phyloP scores from a whole-genome alignment of 2,329 filamentous ascomycete species.

The Metarhizium guizhouense region DNA sequence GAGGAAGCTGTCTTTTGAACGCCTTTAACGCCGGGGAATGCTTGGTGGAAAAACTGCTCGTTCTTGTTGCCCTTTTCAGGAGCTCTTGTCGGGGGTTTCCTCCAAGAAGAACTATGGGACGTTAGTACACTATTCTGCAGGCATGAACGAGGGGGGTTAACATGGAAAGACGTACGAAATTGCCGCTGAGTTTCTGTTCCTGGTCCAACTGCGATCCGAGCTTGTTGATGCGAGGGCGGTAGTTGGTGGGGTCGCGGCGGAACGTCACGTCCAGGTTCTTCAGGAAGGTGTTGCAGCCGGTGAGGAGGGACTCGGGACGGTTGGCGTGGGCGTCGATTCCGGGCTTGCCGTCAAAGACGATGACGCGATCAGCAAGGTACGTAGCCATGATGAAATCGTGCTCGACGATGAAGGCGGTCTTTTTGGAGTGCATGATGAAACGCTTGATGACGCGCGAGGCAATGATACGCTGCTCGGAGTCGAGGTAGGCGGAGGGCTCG shows the following conservation, averaged over 20 bases:
- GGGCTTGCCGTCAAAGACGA: slow-evolving; percentile 94
- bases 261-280: slow-evolving; percentile 97
- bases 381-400: slow-evolving; percentile 98
- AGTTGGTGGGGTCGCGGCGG: slow-evolving; percentile 94
- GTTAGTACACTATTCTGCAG: slow-evolving; percentile 10
- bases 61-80: slow-evolving; percentile 46
- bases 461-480: slow-evolving; percentile 98
- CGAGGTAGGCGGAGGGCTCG: slow-evolving; percentile 93
- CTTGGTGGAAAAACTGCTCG: slow-evolving; percentile 18
- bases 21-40: slow-evolving; percentile 37
- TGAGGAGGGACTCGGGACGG: slow-evolving; percentile 81
- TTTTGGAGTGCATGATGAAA: slow-evolving; percentile 99
- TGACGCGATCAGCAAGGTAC: slow-evolving; percentile 79
- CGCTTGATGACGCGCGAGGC: slow-evolving; percentile 97
- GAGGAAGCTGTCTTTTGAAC: slow-evolving; percentile 20
- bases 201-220: slow-evolving; percentile 90
- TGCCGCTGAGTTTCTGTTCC: slow-evolving; percentile 88
- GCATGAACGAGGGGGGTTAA: background rate
- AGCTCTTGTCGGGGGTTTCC: slow-evolving; percentile 50
- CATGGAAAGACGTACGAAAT: slow-evolving; percentile 60
- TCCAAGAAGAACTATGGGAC: slow-evolving; percentile 79
- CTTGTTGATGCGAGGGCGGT: slow-evolving; percentile 98
- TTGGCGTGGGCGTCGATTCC: slow-evolving; percentile 85
- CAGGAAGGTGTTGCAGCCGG: slow-evolving; percentile 92
- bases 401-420: slow-evolving; percentile 98